A percentile compares a stretch with the other conserved stretches of the same genome.
Conservation (phyloP, 495 filamentous ascomycete species). For the Bombardia bombarda region DNA sequence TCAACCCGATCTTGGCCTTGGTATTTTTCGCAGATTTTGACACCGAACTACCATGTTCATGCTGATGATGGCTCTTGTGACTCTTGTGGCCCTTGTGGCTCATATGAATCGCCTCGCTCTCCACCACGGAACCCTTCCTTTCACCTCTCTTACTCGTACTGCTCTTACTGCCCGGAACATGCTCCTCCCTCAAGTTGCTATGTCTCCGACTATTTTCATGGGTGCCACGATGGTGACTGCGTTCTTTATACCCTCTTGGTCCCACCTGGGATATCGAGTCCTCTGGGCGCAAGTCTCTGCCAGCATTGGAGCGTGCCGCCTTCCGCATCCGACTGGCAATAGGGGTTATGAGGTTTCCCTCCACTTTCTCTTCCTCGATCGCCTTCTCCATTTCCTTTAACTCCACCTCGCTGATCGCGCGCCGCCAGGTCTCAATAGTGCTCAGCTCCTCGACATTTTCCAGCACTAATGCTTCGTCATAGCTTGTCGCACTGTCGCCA, state of each 20-base stretch:
- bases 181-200: conserved; percentile 4
- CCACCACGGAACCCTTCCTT: background rate
- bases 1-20: conserved; percentile 16
- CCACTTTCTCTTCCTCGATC: conserved; percentile 64
- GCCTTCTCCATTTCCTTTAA: conserved; percentile 56
- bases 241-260: too few species aligned
- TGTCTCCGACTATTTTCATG: too few species aligned
- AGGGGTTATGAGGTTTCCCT: conserved; percentile 80
- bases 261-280: conserved; percentile 22
- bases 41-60: conserved; percentile 3
- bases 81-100: conserved; percentile 24
- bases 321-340: conserved; percentile 49
- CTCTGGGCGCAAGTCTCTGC: conserved; percentile 10
- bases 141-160: background rate
- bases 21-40: conserved; percentile 19
- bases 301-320: background rate
- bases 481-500: conserved; percentile 9
- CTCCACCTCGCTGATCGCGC: too few species aligned
- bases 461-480: conserved; percentile 45
- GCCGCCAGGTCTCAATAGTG: conserved; percentile 72
- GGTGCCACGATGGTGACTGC: too few species aligned
- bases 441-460: conserved; percentile 47
- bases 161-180: background rate
- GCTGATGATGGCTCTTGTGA: conserved; percentile 10
- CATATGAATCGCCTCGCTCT: conserved; percentile 15